Evolutionary conservation across 2,329 filamentous ascomycete genomes (phyloP), one percentile per base, ranked within the genome.

Genomic region (Trichoderma breve): DNA sequence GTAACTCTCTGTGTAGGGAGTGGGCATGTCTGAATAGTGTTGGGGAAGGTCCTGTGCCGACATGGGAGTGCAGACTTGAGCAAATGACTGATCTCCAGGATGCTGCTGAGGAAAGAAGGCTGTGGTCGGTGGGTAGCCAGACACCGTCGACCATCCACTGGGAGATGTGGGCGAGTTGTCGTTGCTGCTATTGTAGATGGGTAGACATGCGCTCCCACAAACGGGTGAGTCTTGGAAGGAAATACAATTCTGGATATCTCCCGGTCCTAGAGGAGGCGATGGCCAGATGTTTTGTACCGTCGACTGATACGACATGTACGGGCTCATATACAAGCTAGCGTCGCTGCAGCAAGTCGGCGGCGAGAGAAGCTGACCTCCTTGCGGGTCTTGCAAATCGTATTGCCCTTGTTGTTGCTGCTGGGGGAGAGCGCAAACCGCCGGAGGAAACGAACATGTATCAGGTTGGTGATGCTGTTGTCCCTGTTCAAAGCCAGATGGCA

Each of bases 221-320:
- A 75, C 76, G 4, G 81, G 79, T 11, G 81, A 81, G 34, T 76
- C 78, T 65, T 79, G 77, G 74, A 80, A 81, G 57, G 79, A 79
- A 68, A 80, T 80, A 39, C 61, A 43, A 71, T 78, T 78, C 24
- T 84, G 82, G 62, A 80, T 77, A 28, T 83, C 83, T 39, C 83
- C 80, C 47, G 78, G 77, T 14, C 78, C 77, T 9, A 78, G 77
- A 12, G 81, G 82, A 34, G 83, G 82, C 30, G 81, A 84, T 43
- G 79, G 78, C 78, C 81, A 82, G 63, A 73, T 71, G 57, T 75
- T 76, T 66, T 77, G 73, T 64, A 70, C 73, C 72, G 73, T 76
- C 36, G 70, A 55, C 32, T 73, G 67, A 39, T 64, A 72, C 32
- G 71, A 51, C 68, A 39, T 47, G 39, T 64, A 51, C 6, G 70